Conservation (phyloP, 345 rosid species). For the Populus euphratica region DNA sequence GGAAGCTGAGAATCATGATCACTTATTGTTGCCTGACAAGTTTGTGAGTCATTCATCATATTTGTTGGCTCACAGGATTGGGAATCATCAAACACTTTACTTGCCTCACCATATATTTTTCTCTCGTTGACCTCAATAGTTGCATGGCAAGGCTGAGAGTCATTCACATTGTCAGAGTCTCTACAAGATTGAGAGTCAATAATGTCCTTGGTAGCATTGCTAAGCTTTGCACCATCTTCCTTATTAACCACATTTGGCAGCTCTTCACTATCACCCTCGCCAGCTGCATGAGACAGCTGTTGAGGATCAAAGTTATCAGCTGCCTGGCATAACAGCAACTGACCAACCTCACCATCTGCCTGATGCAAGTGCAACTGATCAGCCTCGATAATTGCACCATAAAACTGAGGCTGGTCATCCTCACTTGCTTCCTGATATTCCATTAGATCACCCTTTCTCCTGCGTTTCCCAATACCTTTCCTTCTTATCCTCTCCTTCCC, state of each 20-base stretch:
- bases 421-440: constrained; percentile 22
- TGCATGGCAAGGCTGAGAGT: constrained; percentile 2
- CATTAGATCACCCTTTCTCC: constrained; percentile 21
- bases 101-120: not conserved
- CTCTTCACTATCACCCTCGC: constrained; percentile 4
- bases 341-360: constrained; percentile 14
- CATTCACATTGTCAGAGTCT: not conserved
- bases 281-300: constrained; percentile 5
- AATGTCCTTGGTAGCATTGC: not conserved
- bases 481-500: constrained; percentile 32
- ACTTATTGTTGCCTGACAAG: not conserved
- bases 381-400: constrained; percentile 22
- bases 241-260: constrained; percentile 7
- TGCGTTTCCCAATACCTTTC: constrained; percentile 22
- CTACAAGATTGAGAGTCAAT: constrained; percentile 7
- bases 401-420: constrained; percentile 27
- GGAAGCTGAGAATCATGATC: constrained; percentile 6
- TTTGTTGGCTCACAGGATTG: constrained; percentile 7
- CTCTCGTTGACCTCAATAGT: not conserved
- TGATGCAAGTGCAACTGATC: constrained; percentile 19
- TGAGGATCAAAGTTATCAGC: constrained; percentile 16
- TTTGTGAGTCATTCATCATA: not conserved
- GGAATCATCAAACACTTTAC: constrained; percentile 3
- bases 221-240: constrained; percentile 13
- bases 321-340: constrained; percentile 11